Evolutionary conservation across 225 moss, liverwort and hornwort genomes (phyloP).

Genomic region (Polytrichum formosum): DNA sequence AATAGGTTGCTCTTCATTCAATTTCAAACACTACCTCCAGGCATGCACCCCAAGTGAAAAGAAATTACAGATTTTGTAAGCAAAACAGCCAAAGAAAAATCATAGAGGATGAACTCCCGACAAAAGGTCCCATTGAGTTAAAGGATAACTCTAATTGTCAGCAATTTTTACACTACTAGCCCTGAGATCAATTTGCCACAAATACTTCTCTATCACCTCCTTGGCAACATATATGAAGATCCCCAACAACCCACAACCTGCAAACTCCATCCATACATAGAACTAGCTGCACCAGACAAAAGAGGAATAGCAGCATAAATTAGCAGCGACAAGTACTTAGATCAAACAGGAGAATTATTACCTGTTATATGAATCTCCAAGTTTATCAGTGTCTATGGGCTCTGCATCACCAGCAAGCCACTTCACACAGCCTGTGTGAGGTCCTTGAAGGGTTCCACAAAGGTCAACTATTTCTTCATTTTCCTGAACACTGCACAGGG

Average conservation of each 20-base stretch:
- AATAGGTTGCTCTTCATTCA: too few species aligned
- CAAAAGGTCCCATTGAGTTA: too few species aligned
- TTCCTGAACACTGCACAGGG: conserved; percentile 78
- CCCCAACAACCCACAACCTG: background rate
- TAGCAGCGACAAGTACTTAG: too few species aligned
- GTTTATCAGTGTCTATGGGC: conserved; percentile 8
- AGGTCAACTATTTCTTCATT: conserved; percentile 86
- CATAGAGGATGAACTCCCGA: too few species aligned
- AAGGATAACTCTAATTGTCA: background rate
- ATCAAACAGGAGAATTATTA: conserved; percentile 3
- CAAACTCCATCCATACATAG: background rate
- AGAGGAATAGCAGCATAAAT: conserved; percentile 1
- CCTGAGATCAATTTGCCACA: background rate
- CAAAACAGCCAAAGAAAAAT: too few species aligned
- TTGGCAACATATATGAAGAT: background rate
- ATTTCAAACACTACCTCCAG: too few species aligned
- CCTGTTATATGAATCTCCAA: conserved; percentile 19
- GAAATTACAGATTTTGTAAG: too few species aligned
- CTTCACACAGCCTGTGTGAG: conserved; percentile 72
- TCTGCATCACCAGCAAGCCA: conserved; percentile 39
- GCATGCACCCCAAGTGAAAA: too few species aligned
- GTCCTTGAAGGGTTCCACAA: conserved; percentile 62
- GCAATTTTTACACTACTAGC: conserved; percentile 1
- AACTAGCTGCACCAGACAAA: background rate
- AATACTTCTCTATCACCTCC: too few species aligned